Evolutionary conservation across 177 flowering plant species (phyloP).

Genomic region (Telopea speciosissima): DNA sequence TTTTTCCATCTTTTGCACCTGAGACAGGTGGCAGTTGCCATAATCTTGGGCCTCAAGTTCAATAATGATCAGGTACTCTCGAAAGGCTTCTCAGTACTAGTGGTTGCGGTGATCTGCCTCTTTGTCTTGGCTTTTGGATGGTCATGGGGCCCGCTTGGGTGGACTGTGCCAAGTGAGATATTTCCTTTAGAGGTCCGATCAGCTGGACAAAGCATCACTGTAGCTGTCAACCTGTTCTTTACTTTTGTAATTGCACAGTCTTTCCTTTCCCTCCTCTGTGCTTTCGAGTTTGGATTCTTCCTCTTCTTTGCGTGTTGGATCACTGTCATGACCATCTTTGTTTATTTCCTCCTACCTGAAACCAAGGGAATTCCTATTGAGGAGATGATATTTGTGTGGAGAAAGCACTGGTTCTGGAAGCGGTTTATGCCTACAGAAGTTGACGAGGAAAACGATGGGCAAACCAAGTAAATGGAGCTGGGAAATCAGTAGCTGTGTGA

Average conservation of each 20-base stretch:
- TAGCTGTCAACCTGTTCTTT: conserved; percentile 86
- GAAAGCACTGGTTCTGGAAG: conserved; percentile 95
- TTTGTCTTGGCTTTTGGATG: conserved; percentile 87
- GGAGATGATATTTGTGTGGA: conserved; percentile 80
- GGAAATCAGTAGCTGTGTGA: not conserved
- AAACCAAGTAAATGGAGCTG: not conserved
- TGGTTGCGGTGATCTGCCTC: conserved; percentile 66
- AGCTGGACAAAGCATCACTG: conserved; percentile 92
- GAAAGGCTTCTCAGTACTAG: conserved; percentile 49
- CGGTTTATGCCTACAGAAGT: conserved; percentile 37
- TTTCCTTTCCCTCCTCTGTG: conserved; percentile 70
- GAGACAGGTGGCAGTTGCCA: conserved; percentile 57
- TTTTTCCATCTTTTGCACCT: not conserved
- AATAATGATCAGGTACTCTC: conserved; percentile 43
- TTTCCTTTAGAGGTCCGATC: conserved; percentile 85
- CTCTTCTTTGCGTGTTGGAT: conserved; percentile 86
- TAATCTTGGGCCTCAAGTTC: conserved; percentile 71
- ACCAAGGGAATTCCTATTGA: conserved; percentile 93
- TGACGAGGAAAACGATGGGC: conserved; percentile 12
- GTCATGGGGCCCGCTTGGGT: conserved; percentile 97
- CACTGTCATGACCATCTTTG: conserved; percentile 67
- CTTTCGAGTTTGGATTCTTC: conserved; percentile 75
- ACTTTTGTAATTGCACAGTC: conserved; percentile 78
- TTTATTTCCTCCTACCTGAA: conserved; percentile 68
- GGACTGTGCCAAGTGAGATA: conserved; percentile 96